Evolutionary conservation across 2,329 filamentous ascomycete species (phyloP).

Genomic region (Paecilomyces niveus): DNA sequence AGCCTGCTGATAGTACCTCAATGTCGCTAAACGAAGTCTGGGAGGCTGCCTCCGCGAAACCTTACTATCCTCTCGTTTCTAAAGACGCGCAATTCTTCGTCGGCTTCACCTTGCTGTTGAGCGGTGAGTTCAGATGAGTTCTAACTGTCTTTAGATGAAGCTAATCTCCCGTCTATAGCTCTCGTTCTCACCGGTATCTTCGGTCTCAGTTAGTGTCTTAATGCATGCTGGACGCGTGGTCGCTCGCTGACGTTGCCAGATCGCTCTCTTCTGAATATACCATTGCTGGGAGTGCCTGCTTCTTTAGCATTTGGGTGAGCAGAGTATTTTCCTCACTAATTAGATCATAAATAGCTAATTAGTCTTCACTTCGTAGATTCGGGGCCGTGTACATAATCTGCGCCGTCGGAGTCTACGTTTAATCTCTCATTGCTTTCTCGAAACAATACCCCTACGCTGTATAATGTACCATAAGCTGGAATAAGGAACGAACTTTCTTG

Average conservation of each 20-base stretch:
- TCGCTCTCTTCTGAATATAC: slow-evolving; percentile 69
- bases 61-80: slow-evolving; percentile 70
- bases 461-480: slow-evolving; percentile 30
- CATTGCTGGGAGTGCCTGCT: slow-evolving; percentile 74
- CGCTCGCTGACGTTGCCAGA: slow-evolving; percentile 47
- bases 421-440: slow-evolving; percentile 26
- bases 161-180: slow-evolving; percentile 30
- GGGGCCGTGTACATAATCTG: slow-evolving; percentile 98
- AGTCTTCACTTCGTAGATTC: slow-evolving; percentile 52
- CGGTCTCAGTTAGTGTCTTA: slow-evolving; percentile 63
- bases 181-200: slow-evolving; percentile 71
- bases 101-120: slow-evolving; percentile 66
- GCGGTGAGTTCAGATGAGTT: slow-evolving; percentile 41
- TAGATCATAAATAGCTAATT: slow-evolving; percentile 5
- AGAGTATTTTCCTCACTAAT: slow-evolving; percentile 2
- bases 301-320: slow-evolving; percentile 84
- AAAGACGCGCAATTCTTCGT: slow-evolving; percentile 81
- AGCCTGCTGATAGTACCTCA: slow-evolving; percentile 1
- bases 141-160: not conserved
- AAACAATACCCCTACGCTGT: slow-evolving; percentile 12
- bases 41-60: slow-evolving; percentile 83
- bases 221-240: not conserved
- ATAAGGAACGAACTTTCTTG: slow-evolving; percentile 20
- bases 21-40: slow-evolving; percentile 80
- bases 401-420: slow-evolving; percentile 97